A percentile compares a stretch with the other conserved stretches of the same genome.
Conservation (phyloP, 140 eudicot genomes). For the Bidens hawaiensis region DNA sequence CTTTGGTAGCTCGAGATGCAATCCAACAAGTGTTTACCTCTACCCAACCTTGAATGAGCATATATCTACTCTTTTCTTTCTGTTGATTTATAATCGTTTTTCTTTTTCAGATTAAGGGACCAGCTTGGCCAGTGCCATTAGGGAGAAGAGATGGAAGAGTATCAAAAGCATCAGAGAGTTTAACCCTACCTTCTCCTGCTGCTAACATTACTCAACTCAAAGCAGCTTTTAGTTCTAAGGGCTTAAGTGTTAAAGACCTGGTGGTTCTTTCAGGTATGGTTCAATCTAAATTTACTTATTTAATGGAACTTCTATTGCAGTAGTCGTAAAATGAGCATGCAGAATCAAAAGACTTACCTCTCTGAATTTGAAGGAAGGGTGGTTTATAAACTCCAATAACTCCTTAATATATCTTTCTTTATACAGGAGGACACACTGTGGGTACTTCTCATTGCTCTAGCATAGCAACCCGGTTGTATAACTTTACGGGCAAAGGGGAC, state of each 20-base stretch:
- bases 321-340: neutral
- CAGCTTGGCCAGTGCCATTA: constrained; percentile 43
- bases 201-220: constrained; percentile 29
- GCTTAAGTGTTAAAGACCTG: constrained; percentile 41
- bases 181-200: constrained; percentile 34
- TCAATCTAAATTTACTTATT: neutral
- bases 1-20: constrained; percentile 57
- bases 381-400: neutral
- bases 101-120: constrained; percentile 42
- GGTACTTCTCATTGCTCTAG: constrained; percentile 36
- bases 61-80: too few relatives aligned
- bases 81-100: neutral
- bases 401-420: neutral
- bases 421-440: constrained; percentile 41
- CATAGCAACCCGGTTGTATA: constrained; percentile 35
- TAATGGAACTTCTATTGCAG: neutral
- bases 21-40: constrained; percentile 23
- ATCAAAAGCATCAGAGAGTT: constrained; percentile 31
- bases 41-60: neutral
- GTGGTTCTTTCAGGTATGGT: constrained; percentile 52
- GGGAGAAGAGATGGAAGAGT: constrained; percentile 66
- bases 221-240: constrained; percentile 31
- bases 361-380: too few relatives aligned
- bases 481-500: constrained; percentile 41
- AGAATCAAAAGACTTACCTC: neutral